These are phyloP conservation scores for Daphne laureola DNA, from an alignment of 441 rosid species.

Conservation along the genomic window DNA sequence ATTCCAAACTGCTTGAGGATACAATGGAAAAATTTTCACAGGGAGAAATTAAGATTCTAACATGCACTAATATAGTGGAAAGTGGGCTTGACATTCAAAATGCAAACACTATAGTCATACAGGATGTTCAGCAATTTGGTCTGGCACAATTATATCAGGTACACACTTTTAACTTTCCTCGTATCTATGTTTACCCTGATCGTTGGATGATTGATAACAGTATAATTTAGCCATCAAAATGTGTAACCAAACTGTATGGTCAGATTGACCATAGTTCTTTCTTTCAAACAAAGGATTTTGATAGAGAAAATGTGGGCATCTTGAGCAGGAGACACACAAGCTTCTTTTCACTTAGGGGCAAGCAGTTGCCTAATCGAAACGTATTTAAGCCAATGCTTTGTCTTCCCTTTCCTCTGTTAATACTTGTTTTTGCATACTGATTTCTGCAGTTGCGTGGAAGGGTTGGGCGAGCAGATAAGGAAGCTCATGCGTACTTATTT, in stretches of 20 bases:
- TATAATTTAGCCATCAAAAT: too few species aligned
- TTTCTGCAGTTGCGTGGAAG: constrained; percentile 85
- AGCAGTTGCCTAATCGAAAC: constrained; percentile 1
- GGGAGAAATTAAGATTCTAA: constrained; percentile 78
- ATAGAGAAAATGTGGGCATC: too few species aligned
- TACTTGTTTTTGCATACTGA: constrained; percentile 5
- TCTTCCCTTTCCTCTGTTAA: constrained; percentile 11
- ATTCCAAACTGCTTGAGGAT: constrained; percentile 83
- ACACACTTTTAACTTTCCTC: constrained; percentile 16
- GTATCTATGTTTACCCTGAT: background rate
- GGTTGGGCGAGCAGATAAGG: constrained; percentile 97
- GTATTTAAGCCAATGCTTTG: background rate
- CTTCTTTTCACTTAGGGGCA: too few species aligned
- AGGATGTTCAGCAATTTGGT: constrained; percentile 97
- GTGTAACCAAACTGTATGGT: too few species aligned
- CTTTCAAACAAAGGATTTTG: too few species aligned
- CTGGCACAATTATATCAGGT: constrained; percentile 97
- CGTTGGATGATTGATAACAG: too few species aligned
- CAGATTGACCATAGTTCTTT: too few species aligned
- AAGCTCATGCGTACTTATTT: constrained; percentile 93
- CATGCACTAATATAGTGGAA: constrained; percentile 94
- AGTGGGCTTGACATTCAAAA: constrained; percentile 98
- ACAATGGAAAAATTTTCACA: constrained; percentile 88
- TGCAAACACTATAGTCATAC: constrained; percentile 91
- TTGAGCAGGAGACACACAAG: too few species aligned